Evolutionary conservation across 371 early-diverging fungal genomes (phyloP).

Genomic region (Apophysomyces trapeziformis): DNA sequence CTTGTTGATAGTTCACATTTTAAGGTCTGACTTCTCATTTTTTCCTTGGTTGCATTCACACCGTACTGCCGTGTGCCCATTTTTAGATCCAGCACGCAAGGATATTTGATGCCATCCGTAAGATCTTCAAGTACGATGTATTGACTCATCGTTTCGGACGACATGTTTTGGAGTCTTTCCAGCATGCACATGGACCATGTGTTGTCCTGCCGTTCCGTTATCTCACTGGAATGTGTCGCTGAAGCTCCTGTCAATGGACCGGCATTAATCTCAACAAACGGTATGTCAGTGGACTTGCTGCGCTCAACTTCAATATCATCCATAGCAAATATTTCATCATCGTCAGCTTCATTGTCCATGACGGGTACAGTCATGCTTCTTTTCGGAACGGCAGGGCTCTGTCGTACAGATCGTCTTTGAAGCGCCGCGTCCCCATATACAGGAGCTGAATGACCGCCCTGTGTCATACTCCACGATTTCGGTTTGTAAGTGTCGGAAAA

Average conservation of each 20-base stretch:
- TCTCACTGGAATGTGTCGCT: constrained; percentile 1
- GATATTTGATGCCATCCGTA: constrained; percentile 83
- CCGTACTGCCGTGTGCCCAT: constrained; percentile 98
- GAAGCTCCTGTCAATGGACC: constrained; percentile 15
- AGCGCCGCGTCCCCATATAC: not conserved
- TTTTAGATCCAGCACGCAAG: constrained; percentile 95
- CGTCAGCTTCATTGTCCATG: constrained; percentile 10
- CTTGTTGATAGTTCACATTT: constrained; percentile 94
- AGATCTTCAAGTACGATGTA: constrained; percentile 81
- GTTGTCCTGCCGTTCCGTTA: not conserved
- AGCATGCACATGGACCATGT: constrained; percentile 39
- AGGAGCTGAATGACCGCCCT: constrained; percentile 7
- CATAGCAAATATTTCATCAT: constrained; percentile 27
- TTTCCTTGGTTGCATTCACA: constrained; percentile 81
- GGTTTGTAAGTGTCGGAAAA: constrained; percentile 8
- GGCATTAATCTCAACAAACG: not conserved
- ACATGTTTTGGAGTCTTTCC: not conserved
- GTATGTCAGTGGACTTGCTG: not conserved
- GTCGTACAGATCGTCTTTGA: not conserved
- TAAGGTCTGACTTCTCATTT: constrained; percentile 82
- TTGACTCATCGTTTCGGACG: constrained; percentile 68
- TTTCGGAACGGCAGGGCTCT: not conserved
- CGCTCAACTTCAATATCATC: constrained; percentile 24
- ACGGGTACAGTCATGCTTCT: not conserved
- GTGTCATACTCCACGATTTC: not conserved